These are phyloP conservation scores for Posidonia australis DNA, from an alignment of 106 monocot genomes.

Conservation along the genomic window DNA sequence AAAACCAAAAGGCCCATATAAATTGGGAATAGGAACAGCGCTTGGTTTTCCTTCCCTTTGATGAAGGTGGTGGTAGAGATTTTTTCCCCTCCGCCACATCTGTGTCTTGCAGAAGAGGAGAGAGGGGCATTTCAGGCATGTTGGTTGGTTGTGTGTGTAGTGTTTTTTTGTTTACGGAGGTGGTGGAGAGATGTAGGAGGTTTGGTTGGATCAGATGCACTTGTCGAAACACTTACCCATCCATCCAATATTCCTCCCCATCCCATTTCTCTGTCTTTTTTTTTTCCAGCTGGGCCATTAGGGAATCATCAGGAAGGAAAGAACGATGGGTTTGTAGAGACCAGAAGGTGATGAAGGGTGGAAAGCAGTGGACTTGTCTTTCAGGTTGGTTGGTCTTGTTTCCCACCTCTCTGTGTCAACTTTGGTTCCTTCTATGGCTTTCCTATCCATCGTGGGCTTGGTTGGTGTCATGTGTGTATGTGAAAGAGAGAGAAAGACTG, in stretches of 20 bases:
- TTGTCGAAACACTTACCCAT: constrained; percentile 10
- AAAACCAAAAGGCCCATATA: constrained; percentile 7
- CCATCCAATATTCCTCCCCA: not conserved
- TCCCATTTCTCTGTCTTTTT: not conserved
- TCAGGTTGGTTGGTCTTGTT: not conserved
- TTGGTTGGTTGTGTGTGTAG: not conserved
- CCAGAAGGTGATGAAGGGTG: not conserved
- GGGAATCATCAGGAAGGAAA: not conserved
- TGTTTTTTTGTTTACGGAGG: not conserved
- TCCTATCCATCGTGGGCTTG: not conserved
- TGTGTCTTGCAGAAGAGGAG: constrained; percentile 1
- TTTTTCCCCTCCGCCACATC: not conserved
- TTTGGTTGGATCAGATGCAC: constrained; percentile 6
- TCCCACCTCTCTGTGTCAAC: too few species aligned
- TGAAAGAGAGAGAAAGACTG: not conserved
- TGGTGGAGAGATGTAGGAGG: not conserved
- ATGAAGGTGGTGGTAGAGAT: constrained; percentile 1
- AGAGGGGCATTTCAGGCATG: constrained; percentile 12
- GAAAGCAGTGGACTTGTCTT: not conserved
- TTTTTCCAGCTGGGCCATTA: constrained; percentile 2
- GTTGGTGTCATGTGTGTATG: not conserved
- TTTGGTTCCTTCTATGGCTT: too few species aligned
- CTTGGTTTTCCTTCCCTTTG: not conserved
- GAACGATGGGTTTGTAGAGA: too few species aligned
- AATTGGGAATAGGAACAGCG: constrained; percentile 12